phyloP scores from a whole-genome alignment of 164 flowering plant genomes.

The Aristolochia contorta region DNA sequence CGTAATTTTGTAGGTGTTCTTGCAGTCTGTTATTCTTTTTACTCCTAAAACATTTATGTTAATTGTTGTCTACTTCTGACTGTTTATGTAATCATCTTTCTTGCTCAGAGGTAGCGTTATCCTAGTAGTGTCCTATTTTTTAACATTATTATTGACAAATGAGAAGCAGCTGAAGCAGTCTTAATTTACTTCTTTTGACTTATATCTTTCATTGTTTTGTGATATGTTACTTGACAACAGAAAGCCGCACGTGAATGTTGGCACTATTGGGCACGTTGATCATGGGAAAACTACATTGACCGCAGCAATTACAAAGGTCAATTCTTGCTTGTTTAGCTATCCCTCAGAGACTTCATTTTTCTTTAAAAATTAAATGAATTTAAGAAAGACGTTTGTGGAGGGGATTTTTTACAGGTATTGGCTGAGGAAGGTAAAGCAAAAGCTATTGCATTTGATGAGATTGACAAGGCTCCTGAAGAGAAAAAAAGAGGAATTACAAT shows the following conservation, averaged over 20 bases:
- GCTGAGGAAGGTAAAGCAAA: constrained; percentile 96
- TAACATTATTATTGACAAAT: neutral
- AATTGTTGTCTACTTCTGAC: no score
- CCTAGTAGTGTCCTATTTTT: no score
- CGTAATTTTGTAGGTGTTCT: no score
- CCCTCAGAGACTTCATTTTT: neutral
- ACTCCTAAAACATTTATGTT: no score
- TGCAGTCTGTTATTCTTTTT: no score
- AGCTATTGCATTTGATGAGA: constrained; percentile 91
- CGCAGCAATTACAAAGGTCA: constrained; percentile 93
- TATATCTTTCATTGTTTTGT: neutral
- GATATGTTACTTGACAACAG: constrained; percentile 23
- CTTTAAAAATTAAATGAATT: no score
- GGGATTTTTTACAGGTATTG: constrained; percentile 42
- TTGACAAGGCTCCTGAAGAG: constrained; percentile 99
- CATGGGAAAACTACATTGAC: constrained; percentile 97
- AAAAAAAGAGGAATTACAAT: constrained; percentile 96
- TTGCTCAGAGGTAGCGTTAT: no score
- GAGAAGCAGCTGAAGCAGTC: neutral
- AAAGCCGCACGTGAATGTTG: constrained; percentile 92
- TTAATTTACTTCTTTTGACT: neutral
- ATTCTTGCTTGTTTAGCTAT: neutral
- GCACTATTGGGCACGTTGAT: constrained; percentile 98
- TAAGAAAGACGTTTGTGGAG: no score
- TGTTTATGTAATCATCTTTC: no score